Conservation (phyloP, 164 flowering plant species). For the Piper betle region DNA sequence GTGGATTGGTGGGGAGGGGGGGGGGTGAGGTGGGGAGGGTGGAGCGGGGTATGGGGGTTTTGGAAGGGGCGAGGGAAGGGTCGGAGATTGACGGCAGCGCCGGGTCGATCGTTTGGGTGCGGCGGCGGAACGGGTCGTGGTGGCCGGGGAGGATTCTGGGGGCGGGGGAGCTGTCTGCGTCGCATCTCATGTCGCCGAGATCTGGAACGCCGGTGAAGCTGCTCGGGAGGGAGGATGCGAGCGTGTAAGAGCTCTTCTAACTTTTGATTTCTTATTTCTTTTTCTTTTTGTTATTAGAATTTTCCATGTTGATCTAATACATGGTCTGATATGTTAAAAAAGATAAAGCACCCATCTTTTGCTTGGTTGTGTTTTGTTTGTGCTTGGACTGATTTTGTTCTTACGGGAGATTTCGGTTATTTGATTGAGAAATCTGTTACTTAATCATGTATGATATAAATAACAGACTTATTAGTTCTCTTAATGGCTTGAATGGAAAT, state of each 20-base stretch:
- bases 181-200: slow-evolving; percentile 76
- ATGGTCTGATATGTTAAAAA: too few species aligned
- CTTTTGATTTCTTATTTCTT: background rate
- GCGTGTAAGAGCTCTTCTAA: slow-evolving; percentile 53
- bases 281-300: background rate
- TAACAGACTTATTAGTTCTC: too few species aligned
- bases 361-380: background rate
- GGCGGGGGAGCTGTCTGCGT: slow-evolving; percentile 55
- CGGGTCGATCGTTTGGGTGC: slow-evolving; percentile 90
- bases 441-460: background rate
- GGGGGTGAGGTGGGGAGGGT: background rate
- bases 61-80: slow-evolving; percentile 16
- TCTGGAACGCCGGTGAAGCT: slow-evolving; percentile 97
- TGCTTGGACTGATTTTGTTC: background rate
- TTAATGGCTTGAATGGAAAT: too few species aligned
- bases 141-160: slow-evolving; percentile 98
- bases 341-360: background rate
- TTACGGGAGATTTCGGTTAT: background rate
- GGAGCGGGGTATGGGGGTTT: slow-evolving; percentile 25
- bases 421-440: background rate
- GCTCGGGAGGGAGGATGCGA: slow-evolving; percentile 95
- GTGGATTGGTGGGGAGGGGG: background rate
- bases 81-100: slow-evolving; percentile 32
- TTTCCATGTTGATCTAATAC: background rate
- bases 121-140: slow-evolving; percentile 97